Evolutionary conservation across 2,329 filamentous ascomycete species (phyloP).

Genomic region (Aspergillus fumigatiaffinis): DNA sequence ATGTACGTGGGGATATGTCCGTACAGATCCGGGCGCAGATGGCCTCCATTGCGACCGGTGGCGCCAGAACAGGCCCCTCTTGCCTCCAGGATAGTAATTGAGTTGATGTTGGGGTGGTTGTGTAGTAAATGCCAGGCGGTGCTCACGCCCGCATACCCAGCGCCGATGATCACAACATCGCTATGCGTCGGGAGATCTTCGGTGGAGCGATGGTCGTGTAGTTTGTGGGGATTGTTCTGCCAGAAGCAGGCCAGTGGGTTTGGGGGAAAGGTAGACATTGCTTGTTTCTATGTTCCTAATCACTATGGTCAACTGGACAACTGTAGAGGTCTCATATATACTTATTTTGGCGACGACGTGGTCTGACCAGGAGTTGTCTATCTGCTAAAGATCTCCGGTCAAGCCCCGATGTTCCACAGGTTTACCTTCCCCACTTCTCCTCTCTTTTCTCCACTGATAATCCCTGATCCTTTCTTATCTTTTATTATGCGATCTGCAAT

Average conservation of each 20-base stretch:
- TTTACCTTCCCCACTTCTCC: neutral
- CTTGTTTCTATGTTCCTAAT: too few relatives aligned
- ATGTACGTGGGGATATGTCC: slow-evolving; percentile 31
- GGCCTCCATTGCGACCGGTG: slow-evolving; percentile 43
- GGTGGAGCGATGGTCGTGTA: slow-evolving; percentile 40
- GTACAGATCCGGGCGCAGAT: slow-evolving; percentile 41
- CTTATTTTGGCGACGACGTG: neutral
- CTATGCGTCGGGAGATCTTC: slow-evolving; percentile 19
- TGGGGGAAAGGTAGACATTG: neutral
- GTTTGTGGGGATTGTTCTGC: slow-evolving; percentile 36
- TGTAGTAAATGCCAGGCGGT: slow-evolving; percentile 40
- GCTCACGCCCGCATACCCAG: slow-evolving; percentile 44
- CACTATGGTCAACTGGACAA: neutral
- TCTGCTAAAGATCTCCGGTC: neutral
- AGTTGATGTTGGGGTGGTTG: slow-evolving; percentile 9
- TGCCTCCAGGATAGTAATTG: slow-evolving; percentile 38
- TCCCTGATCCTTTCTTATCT: neutral
- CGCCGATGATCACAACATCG: slow-evolving; percentile 46
- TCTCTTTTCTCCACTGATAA: neutral
- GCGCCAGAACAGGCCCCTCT: slow-evolving; percentile 40
- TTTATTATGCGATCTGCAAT: neutral
- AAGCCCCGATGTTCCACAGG: neutral
- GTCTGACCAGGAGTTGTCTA: neutral
- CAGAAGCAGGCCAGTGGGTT: slow-evolving; percentile 33
- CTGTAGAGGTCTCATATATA: neutral